Percentiles rank a stretch among this genome's conserved stretches.
Conservation (phyloP, 1,284 basidiomycete species). For the Crucibulum cyathiforme region DNA sequence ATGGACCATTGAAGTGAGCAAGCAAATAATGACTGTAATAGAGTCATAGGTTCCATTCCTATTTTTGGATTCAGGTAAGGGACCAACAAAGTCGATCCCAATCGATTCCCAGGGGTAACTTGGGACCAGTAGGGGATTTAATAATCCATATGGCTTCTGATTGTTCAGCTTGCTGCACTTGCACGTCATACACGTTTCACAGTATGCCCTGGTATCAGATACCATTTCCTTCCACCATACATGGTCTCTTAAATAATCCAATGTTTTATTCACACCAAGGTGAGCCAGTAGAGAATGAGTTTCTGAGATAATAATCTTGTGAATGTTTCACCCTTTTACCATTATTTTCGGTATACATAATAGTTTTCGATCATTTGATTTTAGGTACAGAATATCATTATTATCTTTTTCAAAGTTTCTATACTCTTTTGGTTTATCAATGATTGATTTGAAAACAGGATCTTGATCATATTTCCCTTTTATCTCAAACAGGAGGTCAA, state of each 20-base stretch:
- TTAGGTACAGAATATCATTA: conserved; percentile 23
- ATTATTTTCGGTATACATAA: conserved; percentile 36
- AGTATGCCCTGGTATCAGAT: conserved; percentile 22
- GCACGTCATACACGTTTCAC: conserved; percentile 31
- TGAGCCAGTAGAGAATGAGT: conserved; percentile 35
- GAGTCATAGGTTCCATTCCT: conserved; percentile 11
- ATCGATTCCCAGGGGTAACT: conserved; percentile 37
- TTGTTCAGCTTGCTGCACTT: conserved; percentile 22
- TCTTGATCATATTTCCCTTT: conserved; percentile 21
- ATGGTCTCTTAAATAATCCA: conserved; percentile 23
- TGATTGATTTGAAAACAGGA: conserved; percentile 21
- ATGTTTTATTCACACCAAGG: conserved; percentile 35
- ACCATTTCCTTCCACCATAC: conserved; percentile 39
- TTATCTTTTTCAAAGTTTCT: conserved; percentile 27
- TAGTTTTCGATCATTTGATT: no score
- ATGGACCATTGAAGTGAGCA: conserved; percentile 38
- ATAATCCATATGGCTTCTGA: conserved; percentile 33
- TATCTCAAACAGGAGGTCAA: conserved; percentile 12
- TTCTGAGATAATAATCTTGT: conserved; percentile 33
- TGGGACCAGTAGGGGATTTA: conserved; percentile 34
- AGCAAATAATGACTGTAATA: conserved; percentile 37
- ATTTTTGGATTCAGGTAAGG: conserved; percentile 15
- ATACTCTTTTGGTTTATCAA: conserved; percentile 17
- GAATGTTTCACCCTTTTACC: conserved; percentile 11
- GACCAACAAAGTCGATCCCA: conserved; percentile 40